Base-by-base conservation (phyloP, 2,329 filamentous ascomycete species). In the Fusarium tuaranense region DNA sequence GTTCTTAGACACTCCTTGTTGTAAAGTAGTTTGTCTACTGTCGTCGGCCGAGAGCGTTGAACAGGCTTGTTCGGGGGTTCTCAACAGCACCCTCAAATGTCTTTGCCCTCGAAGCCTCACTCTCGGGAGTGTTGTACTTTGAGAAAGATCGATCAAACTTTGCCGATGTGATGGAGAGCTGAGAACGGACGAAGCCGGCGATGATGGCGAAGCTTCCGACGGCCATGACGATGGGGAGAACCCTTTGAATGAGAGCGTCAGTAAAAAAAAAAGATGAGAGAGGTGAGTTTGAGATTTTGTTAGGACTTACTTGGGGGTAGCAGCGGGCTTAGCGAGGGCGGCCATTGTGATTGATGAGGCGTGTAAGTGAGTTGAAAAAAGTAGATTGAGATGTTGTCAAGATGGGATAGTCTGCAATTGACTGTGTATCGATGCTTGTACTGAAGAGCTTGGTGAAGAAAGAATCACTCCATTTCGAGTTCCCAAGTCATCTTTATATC, bases 101-200 rank as follows among this genome's bases (percentile, higher is more conserved):
- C 38, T 65, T 81, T 62, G 69, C 74, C 30, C 82, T 78, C 16
- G 77, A 78, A 7, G 79, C 80, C 63, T 84, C 82, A 67, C 83
- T 84, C 69, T 82, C 71, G 7, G 81, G 72, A 9, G 80, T 83
- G 75, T 83, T 80, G 79, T 84, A 84, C 67, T 81, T 79, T 39
- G 81, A 65, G 69, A 85, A 85, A 70, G 79, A 83, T 46, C 79
- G 80, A 70, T 85, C 83, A 76, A 84, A 81, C 7, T 78, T 81
- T 34, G 73, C 72, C 7, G 83, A 83, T 64, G 82, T 80, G 34
- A 65, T 76, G 46, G 70, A 63, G 51, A 85, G 79, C 58, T 84
- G 83, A 16, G 68, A 74, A 62, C 74, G 73, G 62, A 85, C 79
- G 69, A 82, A 84, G 68, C 74, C 67, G n/a, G 67, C 82, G 30